Evolutionary conservation across 2,329 filamentous ascomycete genomes (phyloP).

Genomic region (Alternaria arbusti): DNA sequence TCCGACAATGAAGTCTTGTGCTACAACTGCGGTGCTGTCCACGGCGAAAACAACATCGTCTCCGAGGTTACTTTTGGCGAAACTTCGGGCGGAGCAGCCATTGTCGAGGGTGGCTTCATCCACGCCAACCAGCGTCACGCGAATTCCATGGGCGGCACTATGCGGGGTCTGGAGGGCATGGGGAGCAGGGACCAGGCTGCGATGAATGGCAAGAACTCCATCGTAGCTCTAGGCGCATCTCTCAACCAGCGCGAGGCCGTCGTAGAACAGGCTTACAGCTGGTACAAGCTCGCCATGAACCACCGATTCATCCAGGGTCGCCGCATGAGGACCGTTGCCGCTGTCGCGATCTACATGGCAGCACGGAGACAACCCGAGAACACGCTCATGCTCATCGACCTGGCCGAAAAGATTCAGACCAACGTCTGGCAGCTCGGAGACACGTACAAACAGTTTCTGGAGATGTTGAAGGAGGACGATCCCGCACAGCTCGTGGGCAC

Average conservation of each 20-base stretch:
- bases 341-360: conserved; percentile 89
- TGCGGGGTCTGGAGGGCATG: conserved; percentile 56
- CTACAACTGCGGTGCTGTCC: conserved; percentile 81
- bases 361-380: conserved; percentile 81
- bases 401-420: conserved; percentile 81
- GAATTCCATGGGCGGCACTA: conserved; percentile 61
- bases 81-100: conserved; percentile 80
- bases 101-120: conserved; percentile 89
- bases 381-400: conserved; percentile 91
- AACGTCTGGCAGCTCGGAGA: conserved; percentile 93
- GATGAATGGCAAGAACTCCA: conserved; percentile 59
- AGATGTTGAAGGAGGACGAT: conserved; percentile 70
- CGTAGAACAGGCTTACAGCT: conserved; percentile 47
- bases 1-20: conserved; percentile 56
- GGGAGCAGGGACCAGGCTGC: conserved; percentile 68
- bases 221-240: conserved; percentile 48
- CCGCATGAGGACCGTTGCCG: conserved; percentile 81
- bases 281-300: conserved; percentile 61
- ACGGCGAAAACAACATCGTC: conserved; percentile 87
- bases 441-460: conserved; percentile 83
- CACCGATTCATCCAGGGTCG: conserved; percentile 71
- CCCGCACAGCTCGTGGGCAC: conserved; percentile 33
- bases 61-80: conserved; percentile 92
- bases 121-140: conserved; percentile 84
- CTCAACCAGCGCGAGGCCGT: conserved; percentile 48